These are phyloP conservation scores for Suillus bovinus DNA, from an alignment of 768 basidiomycete genomes.

Conservation along the genomic window DNA sequence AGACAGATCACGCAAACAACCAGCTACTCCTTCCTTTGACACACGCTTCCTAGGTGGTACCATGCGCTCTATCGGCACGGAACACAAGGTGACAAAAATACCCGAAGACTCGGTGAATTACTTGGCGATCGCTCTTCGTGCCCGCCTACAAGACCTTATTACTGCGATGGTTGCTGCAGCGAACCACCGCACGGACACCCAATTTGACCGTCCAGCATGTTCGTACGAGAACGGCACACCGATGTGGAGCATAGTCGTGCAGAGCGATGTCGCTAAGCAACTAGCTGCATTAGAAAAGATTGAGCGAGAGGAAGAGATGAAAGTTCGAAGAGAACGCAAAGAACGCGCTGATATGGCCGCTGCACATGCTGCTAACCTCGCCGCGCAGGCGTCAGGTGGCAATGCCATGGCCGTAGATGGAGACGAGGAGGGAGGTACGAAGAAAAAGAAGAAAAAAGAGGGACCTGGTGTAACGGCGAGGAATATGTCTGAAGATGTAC, in stretches of 20 bases:
- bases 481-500: conserved; percentile 89
- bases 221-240: conserved; percentile 66
- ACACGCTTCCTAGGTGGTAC: conserved; percentile 60
- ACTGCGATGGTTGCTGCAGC: conserved; percentile 67
- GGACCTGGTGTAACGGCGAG: conserved; percentile 82
- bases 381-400: conserved; percentile 52
- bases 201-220: conserved; percentile 67
- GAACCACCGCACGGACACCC: conserved; percentile 67
- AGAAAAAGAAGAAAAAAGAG: conserved; percentile 81
- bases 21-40: conserved; percentile 68
- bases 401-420: conserved; percentile 37
- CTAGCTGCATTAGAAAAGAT: conserved; percentile 70
- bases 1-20: conserved; percentile 80
- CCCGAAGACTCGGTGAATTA: conserved; percentile 77
- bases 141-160: conserved; percentile 70
- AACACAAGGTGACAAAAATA: conserved; percentile 67
- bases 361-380: conserved; percentile 63
- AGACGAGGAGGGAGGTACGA: conserved; percentile 61
- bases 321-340: conserved; percentile 72
- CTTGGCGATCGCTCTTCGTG: conserved; percentile 75
- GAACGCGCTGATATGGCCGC: conserved; percentile 73
- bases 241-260: conserved; percentile 81
- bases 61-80: conserved; percentile 65
- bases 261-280: conserved; percentile 81
- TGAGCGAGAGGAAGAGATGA: conserved; percentile 84